Conservation (phyloP, 1,284 basidiomycete genomes). For the Ustilago tritici region DNA sequence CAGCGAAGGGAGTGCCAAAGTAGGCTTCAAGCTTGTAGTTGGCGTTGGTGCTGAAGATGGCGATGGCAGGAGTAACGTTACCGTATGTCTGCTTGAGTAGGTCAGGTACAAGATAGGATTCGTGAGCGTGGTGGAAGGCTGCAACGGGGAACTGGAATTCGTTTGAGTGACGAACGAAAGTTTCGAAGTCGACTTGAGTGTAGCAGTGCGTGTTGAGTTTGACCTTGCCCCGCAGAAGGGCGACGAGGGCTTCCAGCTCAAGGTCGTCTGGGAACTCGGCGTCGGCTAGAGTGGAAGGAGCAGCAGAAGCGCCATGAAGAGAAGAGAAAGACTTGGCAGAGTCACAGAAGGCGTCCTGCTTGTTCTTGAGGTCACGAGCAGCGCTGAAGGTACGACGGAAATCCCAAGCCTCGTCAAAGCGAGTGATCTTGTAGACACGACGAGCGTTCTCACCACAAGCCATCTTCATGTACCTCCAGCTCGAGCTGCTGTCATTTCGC, state of each 20-base stretch:
- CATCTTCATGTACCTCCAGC: conserved; percentile 65
- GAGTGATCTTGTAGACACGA: conserved; percentile 72
- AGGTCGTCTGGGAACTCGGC: conserved; percentile 80
- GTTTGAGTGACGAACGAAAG: conserved; percentile 76
- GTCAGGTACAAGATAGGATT: conserved; percentile 85
- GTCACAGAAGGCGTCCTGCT: conserved; percentile 80
- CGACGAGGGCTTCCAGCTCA: conserved; percentile 86
- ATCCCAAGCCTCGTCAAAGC: conserved; percentile 75
- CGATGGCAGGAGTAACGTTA: conserved; percentile 76
- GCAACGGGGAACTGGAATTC: conserved; percentile 79
- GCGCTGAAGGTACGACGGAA: conserved; percentile 78
- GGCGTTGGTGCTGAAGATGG: conserved; percentile 79
- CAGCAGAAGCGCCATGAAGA: conserved; percentile 66
- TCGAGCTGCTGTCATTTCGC: conserved; percentile 52
- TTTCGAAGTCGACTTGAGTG: conserved; percentile 78
- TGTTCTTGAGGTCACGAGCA: conserved; percentile 79
- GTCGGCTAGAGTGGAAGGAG: conserved; percentile 76
- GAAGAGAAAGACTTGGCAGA: conserved; percentile 26
- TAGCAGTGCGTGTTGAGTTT: conserved; percentile 72
- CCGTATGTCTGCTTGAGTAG: conserved; percentile 79
- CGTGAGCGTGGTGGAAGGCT: conserved; percentile 84
- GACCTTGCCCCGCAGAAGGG: conserved; percentile 83
- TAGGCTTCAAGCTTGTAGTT: conserved; percentile 88
- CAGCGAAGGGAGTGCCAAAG: conserved; percentile 85
- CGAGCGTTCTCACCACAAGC: conserved; percentile 73